Percentiles rank a stretch among this genome's conserved stretches.
Evolutionary conservation across 805 yeast species (phyloP).

Genomic region (Priceomyces melissophilus): DNA sequence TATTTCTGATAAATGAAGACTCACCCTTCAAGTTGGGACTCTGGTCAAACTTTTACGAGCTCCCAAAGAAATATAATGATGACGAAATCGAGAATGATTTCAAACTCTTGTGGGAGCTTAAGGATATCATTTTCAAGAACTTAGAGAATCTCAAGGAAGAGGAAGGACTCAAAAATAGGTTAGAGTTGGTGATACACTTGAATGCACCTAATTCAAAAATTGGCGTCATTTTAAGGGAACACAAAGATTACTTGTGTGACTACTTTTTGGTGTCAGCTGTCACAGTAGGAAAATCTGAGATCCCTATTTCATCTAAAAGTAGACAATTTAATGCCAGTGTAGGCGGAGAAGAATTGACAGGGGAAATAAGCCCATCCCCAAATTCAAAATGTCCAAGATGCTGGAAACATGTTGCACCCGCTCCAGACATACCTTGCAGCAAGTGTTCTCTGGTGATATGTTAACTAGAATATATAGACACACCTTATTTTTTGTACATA

Average conservation of each 20-base stretch:
- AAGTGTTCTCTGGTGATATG: conserved; percentile 53
- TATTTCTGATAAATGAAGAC: conserved; percentile 13
- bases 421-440: conserved; percentile 54
- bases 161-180: conserved; percentile 52
- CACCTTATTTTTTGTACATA: background rate
- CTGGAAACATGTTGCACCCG: conserved; percentile 71
- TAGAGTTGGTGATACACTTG: conserved; percentile 53
- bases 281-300: conserved; percentile 21
- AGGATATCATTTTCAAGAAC: conserved; percentile 46
- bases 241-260: conserved; percentile 27
- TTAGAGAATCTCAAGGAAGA: conserved; percentile 56
- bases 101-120: conserved; percentile 41
- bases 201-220: conserved; percentile 12
- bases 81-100: conserved; percentile 42
- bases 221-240: conserved; percentile 15
- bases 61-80: conserved; percentile 34
- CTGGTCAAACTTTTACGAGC: conserved; percentile 26
- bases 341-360: conserved; percentile 20
- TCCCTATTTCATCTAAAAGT: background rate
- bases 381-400: conserved; percentile 84
- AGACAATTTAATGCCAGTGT: conserved; percentile 15
- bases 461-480: conserved; percentile 1
- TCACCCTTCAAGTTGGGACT: conserved; percentile 52
- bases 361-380: conserved; percentile 43
- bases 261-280: conserved; percentile 66